phyloP scores from a whole-genome alignment of 1,284 basidiomycete species.

The Rugosomyces carneus region DNA sequence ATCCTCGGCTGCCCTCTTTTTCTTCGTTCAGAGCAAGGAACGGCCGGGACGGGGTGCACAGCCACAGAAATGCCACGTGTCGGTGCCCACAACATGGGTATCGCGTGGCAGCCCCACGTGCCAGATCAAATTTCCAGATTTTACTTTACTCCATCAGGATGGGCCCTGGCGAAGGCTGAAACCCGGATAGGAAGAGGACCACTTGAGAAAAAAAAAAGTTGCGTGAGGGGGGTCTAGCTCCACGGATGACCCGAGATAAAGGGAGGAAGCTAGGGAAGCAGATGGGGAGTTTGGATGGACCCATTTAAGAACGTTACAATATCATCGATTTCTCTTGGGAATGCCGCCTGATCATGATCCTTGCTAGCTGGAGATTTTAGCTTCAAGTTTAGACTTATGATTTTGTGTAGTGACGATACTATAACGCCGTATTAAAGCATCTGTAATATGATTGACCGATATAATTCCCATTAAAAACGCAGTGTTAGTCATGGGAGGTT shows the following conservation, averaged over 20 bases:
- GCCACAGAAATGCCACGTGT: constrained; percentile 26
- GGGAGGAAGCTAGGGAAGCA: not conserved
- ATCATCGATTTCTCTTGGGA: not conserved
- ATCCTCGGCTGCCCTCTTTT: constrained; percentile 6
- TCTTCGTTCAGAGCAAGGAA: constrained; percentile 21
- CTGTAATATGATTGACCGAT: constrained; percentile 5
- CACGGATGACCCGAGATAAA: not conserved
- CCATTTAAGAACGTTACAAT: not conserved
- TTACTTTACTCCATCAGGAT: constrained; percentile 6
- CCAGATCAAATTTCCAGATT: constrained; percentile 13
- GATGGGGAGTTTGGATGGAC: not conserved
- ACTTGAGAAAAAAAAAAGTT: not conserved
- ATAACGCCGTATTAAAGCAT: constrained; percentile 6
- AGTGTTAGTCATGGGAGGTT: constrained; percentile 5
- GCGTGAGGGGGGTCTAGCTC: not conserved
- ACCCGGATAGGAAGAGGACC: not conserved
- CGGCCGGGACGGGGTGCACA: constrained; percentile 23
- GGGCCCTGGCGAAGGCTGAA: constrained; percentile 11
- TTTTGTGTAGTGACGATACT: constrained; percentile 5
- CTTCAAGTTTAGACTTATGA: constrained; percentile 6
- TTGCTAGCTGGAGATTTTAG: constrained; percentile 2
- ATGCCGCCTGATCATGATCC: no score
- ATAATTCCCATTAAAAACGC: not conserved
- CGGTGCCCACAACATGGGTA: constrained; percentile 15
- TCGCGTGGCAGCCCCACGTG: constrained; percentile 26